Evolutionary conservation across 306 rosid genomes (phyloP).

Genomic region (Prunus mongolica): DNA sequence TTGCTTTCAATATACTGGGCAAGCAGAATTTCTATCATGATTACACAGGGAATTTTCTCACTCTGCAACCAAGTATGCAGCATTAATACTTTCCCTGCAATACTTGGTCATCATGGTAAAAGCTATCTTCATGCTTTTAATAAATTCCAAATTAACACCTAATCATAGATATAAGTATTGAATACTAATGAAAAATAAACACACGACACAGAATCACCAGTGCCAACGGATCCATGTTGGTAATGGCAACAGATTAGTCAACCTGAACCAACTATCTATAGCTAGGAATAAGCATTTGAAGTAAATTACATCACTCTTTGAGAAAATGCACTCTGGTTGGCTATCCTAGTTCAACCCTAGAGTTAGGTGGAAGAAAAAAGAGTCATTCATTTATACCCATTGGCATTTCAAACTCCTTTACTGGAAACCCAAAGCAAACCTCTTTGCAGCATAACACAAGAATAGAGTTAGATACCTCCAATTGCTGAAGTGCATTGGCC

Average conservation of each 20-base stretch:
- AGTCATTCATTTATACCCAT: not conserved
- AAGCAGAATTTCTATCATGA: not conserved
- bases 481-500: constrained; percentile 83
- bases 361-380: not conserved
- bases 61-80: not conserved
- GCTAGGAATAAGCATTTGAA: not conserved
- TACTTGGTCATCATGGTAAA: not conserved
- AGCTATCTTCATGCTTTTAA: not conserved
- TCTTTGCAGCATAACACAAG: not conserved
- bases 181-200: not conserved
- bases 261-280: not conserved
- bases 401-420: constrained; percentile 4
- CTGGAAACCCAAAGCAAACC: constrained; percentile 12
- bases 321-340: not conserved
- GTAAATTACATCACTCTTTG: not conserved
- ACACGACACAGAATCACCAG: not conserved
- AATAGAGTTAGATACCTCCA: constrained; percentile 58
- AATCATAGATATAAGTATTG: not conserved
- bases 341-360: constrained; percentile 1
- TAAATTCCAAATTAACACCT: too few relatives aligned
- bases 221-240: not conserved
- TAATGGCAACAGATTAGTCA: not conserved
- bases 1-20: not conserved
- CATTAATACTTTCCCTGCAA: not conserved
- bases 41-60: not conserved